A percentile compares a stretch with the other conserved stretches of the same genome.
Conservation (phyloP, 2,329 filamentous ascomycete species). For the Capronia coronata region DNA sequence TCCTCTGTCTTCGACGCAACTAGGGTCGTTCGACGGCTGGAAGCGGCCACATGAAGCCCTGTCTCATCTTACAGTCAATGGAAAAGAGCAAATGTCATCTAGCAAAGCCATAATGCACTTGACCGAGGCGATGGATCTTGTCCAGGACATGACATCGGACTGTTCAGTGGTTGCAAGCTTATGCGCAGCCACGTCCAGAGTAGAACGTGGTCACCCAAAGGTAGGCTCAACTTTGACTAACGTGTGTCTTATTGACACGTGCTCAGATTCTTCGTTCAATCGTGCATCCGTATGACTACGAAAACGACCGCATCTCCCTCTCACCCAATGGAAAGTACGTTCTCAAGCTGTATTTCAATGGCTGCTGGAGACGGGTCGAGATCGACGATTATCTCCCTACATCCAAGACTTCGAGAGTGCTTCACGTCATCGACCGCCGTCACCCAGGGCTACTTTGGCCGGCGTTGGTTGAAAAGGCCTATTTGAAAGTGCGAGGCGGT, state of each 20-base stretch:
- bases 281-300: slow-evolving; percentile 67
- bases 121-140: slow-evolving; percentile 61
- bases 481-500: slow-evolving; percentile 87
- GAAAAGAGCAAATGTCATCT: slow-evolving; percentile 17
- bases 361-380: slow-evolving; percentile 76
- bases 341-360: slow-evolving; percentile 91
- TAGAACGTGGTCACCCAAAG: slow-evolving; percentile 61
- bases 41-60: slow-evolving; percentile 66
- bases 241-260: slow-evolving; percentile 12
- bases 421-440: slow-evolving; percentile 81
- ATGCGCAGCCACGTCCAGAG: slow-evolving; percentile 69
- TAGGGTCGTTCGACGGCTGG: slow-evolving; percentile 75
- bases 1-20: slow-evolving; percentile 67
- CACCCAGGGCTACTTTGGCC: slow-evolving; percentile 84
- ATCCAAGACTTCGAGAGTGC: slow-evolving; percentile 64
- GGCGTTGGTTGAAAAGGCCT: slow-evolving; percentile 89
- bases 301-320: slow-evolving; percentile 51
- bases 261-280: slow-evolving; percentile 61
- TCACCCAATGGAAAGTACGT: slow-evolving; percentile 85
- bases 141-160: slow-evolving; percentile 92
- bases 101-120: slow-evolving; percentile 51
- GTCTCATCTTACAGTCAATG: slow-evolving; percentile 34
- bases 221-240: slow-evolving; percentile 41
- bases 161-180: slow-evolving; percentile 96
- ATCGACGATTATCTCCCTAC: slow-evolving; percentile 84